Evolutionary conservation across 2,329 filamentous ascomycete species (phyloP).

Genomic region (Xylaria digitata): DNA sequence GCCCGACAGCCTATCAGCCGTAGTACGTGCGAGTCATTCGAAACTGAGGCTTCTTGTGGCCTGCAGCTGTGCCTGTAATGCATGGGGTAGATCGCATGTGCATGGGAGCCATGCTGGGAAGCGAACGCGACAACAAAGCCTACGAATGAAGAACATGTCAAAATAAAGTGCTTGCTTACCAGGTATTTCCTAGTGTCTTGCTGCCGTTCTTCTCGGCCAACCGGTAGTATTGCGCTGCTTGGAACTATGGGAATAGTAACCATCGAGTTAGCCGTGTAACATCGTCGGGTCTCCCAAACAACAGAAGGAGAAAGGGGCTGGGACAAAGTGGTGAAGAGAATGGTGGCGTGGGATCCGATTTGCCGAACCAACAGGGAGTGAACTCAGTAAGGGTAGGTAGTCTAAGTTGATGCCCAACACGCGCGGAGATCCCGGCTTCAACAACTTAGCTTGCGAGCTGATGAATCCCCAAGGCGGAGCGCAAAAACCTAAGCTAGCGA

Average conservation of each 20-base stretch:
- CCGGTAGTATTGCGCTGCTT: constrained; percentile 89
- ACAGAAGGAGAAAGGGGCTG: constrained; percentile 24
- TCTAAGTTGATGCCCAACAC: constrained; percentile 57
- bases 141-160: constrained; percentile 32
- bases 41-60: constrained; percentile 43
- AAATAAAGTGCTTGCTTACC: constrained; percentile 70
- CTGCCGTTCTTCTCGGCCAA: constrained; percentile 88
- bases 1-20: constrained; percentile 52
- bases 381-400: constrained; percentile 41
- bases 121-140: constrained; percentile 25
- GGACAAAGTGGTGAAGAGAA: constrained; percentile 27
- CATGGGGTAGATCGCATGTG: constrained; percentile 42
- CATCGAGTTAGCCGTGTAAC: constrained; percentile 64
- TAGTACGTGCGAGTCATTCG: constrained; percentile 35
- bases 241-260: constrained; percentile 77
- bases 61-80: constrained; percentile 43
- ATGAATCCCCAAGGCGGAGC: constrained; percentile 21
- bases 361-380: constrained; percentile 38
- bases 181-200: constrained; percentile 93
- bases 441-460: constrained; percentile 34
- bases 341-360: constrained; percentile 46
- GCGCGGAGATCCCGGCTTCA: constrained; percentile 41
- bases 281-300: constrained; percentile 38
- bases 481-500: constrained; percentile 27
- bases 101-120: constrained; percentile 30